Percentiles rank a stretch among this genome's conserved stretches.
These are phyloP conservation scores for Chrysosporium queenslandicum DNA, from an alignment of 2,329 filamentous ascomycete genomes.

Conservation along the genomic window DNA sequence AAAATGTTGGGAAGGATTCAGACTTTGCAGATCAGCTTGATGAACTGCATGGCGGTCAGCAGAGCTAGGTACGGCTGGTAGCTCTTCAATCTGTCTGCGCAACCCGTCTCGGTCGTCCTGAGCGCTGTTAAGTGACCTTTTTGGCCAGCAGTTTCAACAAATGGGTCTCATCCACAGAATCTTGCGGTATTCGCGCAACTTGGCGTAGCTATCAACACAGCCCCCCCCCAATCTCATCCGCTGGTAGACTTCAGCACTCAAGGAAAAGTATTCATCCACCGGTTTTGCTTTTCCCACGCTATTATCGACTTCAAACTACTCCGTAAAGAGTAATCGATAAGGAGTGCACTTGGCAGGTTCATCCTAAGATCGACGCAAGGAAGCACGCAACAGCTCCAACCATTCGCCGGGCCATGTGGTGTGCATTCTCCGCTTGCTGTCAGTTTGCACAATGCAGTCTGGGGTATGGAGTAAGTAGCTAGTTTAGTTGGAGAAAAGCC, in stretches of 20 bases:
- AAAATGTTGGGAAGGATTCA: constrained; percentile 11
- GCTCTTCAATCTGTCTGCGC: neutral
- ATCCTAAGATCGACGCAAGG: neutral
- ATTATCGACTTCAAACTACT: too few relatives aligned
- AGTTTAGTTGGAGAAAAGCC: too few relatives aligned
- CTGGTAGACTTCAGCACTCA: neutral
- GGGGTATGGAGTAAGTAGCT: neutral
- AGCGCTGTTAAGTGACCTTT: too few relatives aligned
- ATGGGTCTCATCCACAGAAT: neutral
- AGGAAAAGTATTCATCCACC: neutral
- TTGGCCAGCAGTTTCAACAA: neutral
- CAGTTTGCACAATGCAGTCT: neutral
- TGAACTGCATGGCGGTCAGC: too few relatives aligned
- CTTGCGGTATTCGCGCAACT: neutral
- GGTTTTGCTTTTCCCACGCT: neutral
- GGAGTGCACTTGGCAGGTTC: too few relatives aligned
- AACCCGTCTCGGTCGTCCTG: too few relatives aligned
- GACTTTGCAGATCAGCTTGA: constrained; percentile 6
- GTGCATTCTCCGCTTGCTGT: neutral
- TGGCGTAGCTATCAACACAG: neutral
- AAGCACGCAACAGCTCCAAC: neutral
- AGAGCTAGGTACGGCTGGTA: neutral
- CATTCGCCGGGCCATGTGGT: neutral
- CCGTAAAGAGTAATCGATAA: too few relatives aligned
- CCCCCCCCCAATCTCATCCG: neutral